Evolutionary conservation across 805 yeast species (phyloP).

Genomic region (Candida yuanshanica): DNA sequence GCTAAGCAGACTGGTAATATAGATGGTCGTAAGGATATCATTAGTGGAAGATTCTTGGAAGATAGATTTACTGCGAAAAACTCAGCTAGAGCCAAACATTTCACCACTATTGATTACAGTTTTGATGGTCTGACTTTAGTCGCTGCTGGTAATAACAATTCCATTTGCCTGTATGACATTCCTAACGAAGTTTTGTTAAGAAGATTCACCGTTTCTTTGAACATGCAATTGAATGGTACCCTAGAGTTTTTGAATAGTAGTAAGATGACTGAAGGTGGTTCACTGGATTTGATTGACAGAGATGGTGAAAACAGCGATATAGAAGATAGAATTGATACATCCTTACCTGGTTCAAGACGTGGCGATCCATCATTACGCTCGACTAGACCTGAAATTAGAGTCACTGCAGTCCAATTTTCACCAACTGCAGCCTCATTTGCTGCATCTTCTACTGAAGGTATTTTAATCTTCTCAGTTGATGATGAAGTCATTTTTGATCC

Average conservation of each 20-base stretch:
- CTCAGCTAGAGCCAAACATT: constrained; percentile 77
- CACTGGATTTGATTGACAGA: constrained; percentile 72
- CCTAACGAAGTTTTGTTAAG: constrained; percentile 80
- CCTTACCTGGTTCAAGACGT: constrained; percentile 83
- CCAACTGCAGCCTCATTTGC: constrained; percentile 91
- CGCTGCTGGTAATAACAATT: constrained; percentile 92
- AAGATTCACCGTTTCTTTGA: constrained; percentile 78
- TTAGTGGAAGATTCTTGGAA: constrained; percentile 74
- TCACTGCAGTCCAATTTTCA: constrained; percentile 71
- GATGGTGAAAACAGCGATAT: constrained; percentile 82
- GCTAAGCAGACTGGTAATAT: constrained; percentile 78
- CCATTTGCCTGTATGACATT: constrained; percentile 86
- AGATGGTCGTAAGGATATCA: constrained; percentile 83
- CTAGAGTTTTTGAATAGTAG: constrained; percentile 70
- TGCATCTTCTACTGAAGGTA: constrained; percentile 93
- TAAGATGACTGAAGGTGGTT: constrained; percentile 84
- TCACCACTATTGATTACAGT: constrained; percentile 76
- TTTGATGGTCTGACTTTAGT: constrained; percentile 84
- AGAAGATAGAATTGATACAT: constrained; percentile 70
- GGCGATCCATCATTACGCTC: constrained; percentile 73
- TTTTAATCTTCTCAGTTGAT: constrained; percentile 76
- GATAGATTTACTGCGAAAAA: constrained; percentile 80
- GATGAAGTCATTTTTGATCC: constrained; percentile 80
- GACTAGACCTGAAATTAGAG: constrained; percentile 77
- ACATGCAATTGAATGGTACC: constrained; percentile 91